A percentile compares a stretch with the other conserved stretches of the same genome.
phyloP scores from a whole-genome alignment of 2,329 filamentous ascomycete species.

The Exophiala sideris region DNA sequence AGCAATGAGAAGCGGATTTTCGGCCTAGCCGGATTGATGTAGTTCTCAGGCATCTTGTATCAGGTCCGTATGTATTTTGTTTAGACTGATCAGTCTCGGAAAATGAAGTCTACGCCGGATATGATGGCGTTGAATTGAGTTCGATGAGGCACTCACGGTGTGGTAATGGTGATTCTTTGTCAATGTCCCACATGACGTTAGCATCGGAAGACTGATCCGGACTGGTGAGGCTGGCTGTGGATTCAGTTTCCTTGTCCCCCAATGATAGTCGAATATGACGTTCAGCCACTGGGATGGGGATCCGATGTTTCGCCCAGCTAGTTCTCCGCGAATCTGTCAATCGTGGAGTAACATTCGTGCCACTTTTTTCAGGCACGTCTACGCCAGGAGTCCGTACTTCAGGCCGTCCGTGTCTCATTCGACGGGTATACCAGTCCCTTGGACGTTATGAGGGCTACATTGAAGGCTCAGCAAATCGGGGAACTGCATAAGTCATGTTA shows the following conservation, averaged over 20 bases:
- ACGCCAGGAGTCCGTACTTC: no score
- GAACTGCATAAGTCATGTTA: neutral
- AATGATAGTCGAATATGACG: neutral
- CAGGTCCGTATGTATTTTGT: neutral
- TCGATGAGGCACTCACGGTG: no score
- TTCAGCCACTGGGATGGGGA: neutral
- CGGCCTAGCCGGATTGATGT: slow-evolving; percentile 15
- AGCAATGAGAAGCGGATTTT: slow-evolving; percentile 17
- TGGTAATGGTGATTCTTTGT: no score
- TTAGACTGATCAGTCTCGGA: no score
- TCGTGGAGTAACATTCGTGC: no score
- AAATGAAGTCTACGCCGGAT: neutral
- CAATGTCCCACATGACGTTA: no score
- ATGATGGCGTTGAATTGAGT: neutral
- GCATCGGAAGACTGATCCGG: no score
- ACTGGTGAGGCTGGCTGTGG: no score
- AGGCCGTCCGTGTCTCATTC: neutral
- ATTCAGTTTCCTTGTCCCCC: no score
- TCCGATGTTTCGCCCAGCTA: neutral
- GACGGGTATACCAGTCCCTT: neutral
- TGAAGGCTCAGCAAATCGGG: neutral
- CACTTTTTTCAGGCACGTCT: no score
- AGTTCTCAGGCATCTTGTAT: slow-evolving; percentile 3
- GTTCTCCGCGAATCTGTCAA: neutral
- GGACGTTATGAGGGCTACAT: no score